phyloP scores from a whole-genome alignment of 169 alveolate genomes.

The Blepharisma undulans region DNA sequence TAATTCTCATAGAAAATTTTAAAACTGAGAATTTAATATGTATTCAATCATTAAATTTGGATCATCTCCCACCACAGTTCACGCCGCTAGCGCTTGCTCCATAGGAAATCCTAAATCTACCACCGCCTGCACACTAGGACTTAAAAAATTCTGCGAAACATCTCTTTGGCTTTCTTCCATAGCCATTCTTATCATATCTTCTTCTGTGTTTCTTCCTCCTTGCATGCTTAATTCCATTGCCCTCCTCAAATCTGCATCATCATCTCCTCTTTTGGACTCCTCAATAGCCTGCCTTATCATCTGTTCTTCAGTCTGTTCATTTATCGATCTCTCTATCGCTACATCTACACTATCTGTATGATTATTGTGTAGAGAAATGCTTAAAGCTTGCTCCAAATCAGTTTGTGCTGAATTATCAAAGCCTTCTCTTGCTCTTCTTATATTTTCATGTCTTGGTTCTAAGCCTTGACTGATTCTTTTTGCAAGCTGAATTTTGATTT shows the following conservation, averaged over 20 bases:
- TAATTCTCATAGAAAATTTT: no score
- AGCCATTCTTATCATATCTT: slow-evolving; percentile 1
- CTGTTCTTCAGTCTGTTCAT: neutral
- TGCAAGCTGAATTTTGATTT: neutral
- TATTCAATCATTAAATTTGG: slow-evolving; percentile 32
- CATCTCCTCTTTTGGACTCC: neutral
- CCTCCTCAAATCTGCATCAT: neutral
- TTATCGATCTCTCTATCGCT: neutral
- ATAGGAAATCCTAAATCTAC: slow-evolving; percentile 22
- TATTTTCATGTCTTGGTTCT: neutral
- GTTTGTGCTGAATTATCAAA: neutral
- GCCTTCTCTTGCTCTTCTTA: neutral
- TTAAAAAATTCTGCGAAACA: neutral
- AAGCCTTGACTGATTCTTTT: neutral
- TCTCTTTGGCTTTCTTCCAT: neutral
- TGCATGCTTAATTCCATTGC: neutral
- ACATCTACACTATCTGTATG: neutral
- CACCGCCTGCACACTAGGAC: neutral
- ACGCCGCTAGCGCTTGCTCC: slow-evolving; percentile 34
- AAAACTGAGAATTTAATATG: neutral
- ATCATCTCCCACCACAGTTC: slow-evolving; percentile 31
- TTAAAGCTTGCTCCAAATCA: slow-evolving; percentile 8
- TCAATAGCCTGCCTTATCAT: slow-evolving; percentile 21
- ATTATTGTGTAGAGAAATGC: neutral
- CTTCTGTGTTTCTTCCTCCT: neutral